These are phyloP conservation scores for Phascolomyces articulosus DNA, from an alignment of 371 early-diverging fungal species.

Conservation along the genomic window DNA sequence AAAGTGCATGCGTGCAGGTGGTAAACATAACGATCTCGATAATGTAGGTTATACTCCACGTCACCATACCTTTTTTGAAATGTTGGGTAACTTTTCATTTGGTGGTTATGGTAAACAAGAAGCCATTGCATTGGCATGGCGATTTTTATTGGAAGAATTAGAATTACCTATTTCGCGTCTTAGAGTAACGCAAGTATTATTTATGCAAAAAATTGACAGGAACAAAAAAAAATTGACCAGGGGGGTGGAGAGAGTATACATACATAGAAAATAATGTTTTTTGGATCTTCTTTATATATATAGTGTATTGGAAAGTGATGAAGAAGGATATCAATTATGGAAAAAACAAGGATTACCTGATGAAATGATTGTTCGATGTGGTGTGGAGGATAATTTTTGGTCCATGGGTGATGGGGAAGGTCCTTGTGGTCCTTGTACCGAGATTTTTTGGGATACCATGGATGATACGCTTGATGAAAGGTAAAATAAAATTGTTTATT, in stretches of 20 bases:
- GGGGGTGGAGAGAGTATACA: too few relatives aligned
- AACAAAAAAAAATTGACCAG: background rate
- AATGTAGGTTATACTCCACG: slow-evolving; percentile 80
- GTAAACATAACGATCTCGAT: slow-evolving; percentile 83
- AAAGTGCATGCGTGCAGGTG: slow-evolving; percentile 82
- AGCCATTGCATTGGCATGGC: slow-evolving; percentile 74
- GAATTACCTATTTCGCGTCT: slow-evolving; percentile 61
- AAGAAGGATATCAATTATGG: slow-evolving; percentile 71
- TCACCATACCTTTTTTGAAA: slow-evolving; percentile 87
- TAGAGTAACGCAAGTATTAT: slow-evolving; percentile 62
- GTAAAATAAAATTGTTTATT: slow-evolving; percentile 1
- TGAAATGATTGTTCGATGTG: slow-evolving; percentile 59
- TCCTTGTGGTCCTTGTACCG: slow-evolving; percentile 84
- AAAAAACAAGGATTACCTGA: slow-evolving; percentile 63
- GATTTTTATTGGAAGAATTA: slow-evolving; percentile 68
- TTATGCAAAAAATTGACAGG: background rate
- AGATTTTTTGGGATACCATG: slow-evolving; percentile 81
- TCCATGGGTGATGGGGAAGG: slow-evolving; percentile 85
- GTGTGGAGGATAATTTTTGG: slow-evolving; percentile 82
- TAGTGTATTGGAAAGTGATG: slow-evolving; percentile 70
- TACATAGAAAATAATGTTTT: too few relatives aligned
- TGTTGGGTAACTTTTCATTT: slow-evolving; percentile 86
- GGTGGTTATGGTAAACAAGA: slow-evolving; percentile 65
- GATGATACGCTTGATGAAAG: slow-evolving; percentile 48
- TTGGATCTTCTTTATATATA: background rate